These are phyloP conservation scores for Meyerozyma smithsonii DNA, from an alignment of 1,139 yeast genomes.

Conservation along the genomic window DNA sequence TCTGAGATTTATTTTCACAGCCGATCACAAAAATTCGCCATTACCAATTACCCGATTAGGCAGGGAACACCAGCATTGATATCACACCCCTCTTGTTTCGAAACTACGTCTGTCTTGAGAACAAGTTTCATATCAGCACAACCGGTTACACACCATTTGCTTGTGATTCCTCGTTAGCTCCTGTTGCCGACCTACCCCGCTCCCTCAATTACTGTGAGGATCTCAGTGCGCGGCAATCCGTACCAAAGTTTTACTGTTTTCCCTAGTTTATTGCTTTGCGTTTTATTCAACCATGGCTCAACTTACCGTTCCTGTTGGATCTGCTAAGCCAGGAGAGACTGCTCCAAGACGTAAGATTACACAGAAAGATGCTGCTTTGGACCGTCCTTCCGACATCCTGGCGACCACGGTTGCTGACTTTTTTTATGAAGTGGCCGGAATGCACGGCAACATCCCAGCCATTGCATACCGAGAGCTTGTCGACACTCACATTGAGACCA, in stretches of 20 bases:
- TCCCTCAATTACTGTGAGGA: not conserved
- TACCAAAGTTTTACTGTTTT: not conserved
- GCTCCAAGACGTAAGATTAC: slow-evolving; percentile 80
- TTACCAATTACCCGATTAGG: not conserved
- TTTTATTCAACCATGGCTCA: slow-evolving; percentile 21
- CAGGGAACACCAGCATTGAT: not conserved
- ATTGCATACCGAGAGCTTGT: slow-evolving; percentile 79
- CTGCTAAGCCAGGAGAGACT: slow-evolving; percentile 80
- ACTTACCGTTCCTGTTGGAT: slow-evolving; percentile 68
- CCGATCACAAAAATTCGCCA: too few relatives aligned
- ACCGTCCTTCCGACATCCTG: slow-evolving; percentile 55
- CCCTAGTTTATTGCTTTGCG: not conserved
- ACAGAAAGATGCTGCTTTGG: slow-evolving; percentile 50
- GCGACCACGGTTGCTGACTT: slow-evolving; percentile 70
- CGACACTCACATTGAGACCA: slow-evolving; percentile 72
- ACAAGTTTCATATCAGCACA: too few relatives aligned
- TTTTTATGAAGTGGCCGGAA: slow-evolving; percentile 57
- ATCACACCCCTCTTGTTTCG: not conserved
- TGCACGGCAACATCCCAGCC: slow-evolving; percentile 49
- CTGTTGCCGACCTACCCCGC: not conserved
- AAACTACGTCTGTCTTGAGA: too few relatives aligned
- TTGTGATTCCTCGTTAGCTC: not conserved
- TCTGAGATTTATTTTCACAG: not conserved
- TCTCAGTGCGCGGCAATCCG: slow-evolving; percentile 1
- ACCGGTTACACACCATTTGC: not conserved